These are phyloP conservation scores for Rhexocercosporidium sp. DNA, from an alignment of 2,329 filamentous ascomycete genomes.

Conservation along the genomic window DNA sequence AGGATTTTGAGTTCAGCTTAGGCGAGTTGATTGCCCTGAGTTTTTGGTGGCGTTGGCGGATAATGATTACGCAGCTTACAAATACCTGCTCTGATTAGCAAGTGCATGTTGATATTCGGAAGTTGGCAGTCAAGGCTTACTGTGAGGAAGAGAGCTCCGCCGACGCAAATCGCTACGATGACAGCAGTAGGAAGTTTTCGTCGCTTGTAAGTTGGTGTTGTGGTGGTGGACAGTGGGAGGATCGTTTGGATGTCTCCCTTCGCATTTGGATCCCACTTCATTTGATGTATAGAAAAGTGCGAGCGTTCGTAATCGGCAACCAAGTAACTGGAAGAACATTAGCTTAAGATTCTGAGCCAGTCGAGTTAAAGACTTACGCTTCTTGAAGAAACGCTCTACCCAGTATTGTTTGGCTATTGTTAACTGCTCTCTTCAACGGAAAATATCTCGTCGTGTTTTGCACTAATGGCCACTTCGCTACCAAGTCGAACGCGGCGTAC, in stretches of 20 bases:
- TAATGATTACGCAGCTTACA: slow-evolving; percentile 12
- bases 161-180: slow-evolving; percentile 15
- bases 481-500: slow-evolving; percentile 47
- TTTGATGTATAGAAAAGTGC: slow-evolving; percentile 46
- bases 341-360: not conserved
- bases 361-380: slow-evolving; percentile 30
- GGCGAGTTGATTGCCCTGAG: not conserved
- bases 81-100: not conserved
- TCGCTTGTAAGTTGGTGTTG: not conserved
- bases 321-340: slow-evolving; percentile 28
- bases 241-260: slow-evolving; percentile 31
- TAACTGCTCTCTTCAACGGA: slow-evolving; percentile 44
- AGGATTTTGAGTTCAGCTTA: not conserved
- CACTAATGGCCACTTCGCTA: slow-evolving; percentile 43
- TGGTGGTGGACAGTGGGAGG: slow-evolving; percentile 6
- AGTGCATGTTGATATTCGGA: not conserved
- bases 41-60: not conserved
- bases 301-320: slow-evolving; percentile 48
- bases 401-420: slow-evolving; percentile 44
- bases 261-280: slow-evolving; percentile 32
- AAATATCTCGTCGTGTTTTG: slow-evolving; percentile 43
- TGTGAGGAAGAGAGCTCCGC: slow-evolving; percentile 21
- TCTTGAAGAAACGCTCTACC: slow-evolving; percentile 50
- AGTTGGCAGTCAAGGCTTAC: not conserved
- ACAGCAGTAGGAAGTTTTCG: not conserved